A percentile compares a stretch with the other conserved stretches of the same genome.
phyloP scores from a whole-genome alignment of 305 asterid genomes.

The Fraxinus xanthoxyloides region DNA sequence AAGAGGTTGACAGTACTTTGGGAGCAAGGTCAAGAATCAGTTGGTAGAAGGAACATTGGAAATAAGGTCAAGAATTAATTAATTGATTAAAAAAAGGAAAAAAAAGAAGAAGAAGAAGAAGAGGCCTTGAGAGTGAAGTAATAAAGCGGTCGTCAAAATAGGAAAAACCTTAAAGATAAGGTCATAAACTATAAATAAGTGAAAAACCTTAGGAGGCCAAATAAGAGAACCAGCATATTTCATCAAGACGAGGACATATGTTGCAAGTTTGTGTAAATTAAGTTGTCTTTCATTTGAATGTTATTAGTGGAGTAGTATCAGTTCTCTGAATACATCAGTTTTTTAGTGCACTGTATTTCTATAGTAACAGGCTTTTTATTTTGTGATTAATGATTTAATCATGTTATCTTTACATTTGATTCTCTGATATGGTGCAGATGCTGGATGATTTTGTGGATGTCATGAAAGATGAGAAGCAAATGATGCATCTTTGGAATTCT shows the following conservation, averaged over 20 bases:
- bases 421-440: conserved; percentile 60
- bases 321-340: background rate
- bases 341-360: background rate
- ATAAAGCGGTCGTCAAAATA: background rate
- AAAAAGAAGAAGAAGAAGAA: no score
- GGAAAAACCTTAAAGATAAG: background rate
- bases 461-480: conserved; percentile 81
- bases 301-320: background rate
- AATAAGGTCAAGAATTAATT: background rate
- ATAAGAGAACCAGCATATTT: background rate
- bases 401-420: conserved; percentile 18
- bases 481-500: conserved; percentile 99
- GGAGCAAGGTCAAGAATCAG: background rate
- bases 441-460: conserved; percentile 99
- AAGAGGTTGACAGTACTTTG: background rate
- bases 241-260: background rate
- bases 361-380: background rate
- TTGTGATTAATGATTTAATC: background rate
- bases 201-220: background rate
- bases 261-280: background rate
- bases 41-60: background rate
- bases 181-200: background rate
- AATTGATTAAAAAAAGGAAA: background rate
- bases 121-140: background rate
- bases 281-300: background rate